Base-by-base conservation (phyloP, 2,329 filamentous ascomycete genomes). In the Trematosphaeria pertusa region DNA sequence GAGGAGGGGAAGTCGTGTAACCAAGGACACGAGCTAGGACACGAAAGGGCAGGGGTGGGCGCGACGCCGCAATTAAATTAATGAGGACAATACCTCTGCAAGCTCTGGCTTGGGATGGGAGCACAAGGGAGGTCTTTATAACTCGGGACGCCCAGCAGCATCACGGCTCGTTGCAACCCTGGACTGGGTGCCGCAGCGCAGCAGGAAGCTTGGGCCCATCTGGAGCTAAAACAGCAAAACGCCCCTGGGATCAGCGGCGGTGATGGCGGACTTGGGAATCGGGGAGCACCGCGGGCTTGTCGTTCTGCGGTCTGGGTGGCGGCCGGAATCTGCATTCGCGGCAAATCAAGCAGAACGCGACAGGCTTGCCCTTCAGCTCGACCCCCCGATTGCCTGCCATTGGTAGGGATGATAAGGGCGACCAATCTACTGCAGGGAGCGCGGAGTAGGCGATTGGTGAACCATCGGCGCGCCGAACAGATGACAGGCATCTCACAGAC, bases 51-150 rank as follows among this genome's bases (percentile, higher is more conserved):
- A 37, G 44, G 43, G 48, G 35, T 9, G 46, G 50, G 50, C 54
- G 41, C 52, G 38, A 43, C 15, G 50, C 56, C 58, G 50, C 47
- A 48, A 49, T 47, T 48, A 44, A 50, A 47, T 44, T 46, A 48
- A 52, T 43, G 51, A 51, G 49, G 38, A 48, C 52, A 51, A 48
- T 53, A 48, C 52, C 36, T 48, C 45, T 49, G 50, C n/a, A 43
- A 46, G 49, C 33, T 40, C 40, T 28, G 36, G 30, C 30, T 48
- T 30, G 37, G 39, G 32, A 42, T 24, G 48, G 54, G 52, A 54
- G 52, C 52, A 60, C 56, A 50, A 57, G 51, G 47, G 47, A 36
- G 36, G 39, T 46, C 50, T 68, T 68, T 67, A 67, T 61, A 61
- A 59, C 48, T 37, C 35, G 37, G 26, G 44, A 26, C 39, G 35